These are phyloP conservation scores for Solanum pinnatisectum DNA, from an alignment of 257 asterid species.

Conservation along the genomic window DNA sequence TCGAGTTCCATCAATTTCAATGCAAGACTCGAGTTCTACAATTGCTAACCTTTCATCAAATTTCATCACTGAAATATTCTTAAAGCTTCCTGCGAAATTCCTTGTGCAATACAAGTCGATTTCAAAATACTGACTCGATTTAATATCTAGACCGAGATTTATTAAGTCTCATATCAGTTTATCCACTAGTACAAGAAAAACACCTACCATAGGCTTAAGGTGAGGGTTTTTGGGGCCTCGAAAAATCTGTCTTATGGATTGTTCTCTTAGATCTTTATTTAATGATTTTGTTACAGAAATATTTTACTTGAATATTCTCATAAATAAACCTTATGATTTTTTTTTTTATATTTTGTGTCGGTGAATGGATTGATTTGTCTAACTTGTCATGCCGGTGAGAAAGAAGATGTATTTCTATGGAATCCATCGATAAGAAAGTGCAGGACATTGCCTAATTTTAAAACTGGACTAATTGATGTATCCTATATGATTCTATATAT, in stretches of 20 bases:
- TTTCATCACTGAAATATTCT: background rate
- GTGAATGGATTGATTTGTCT: too few relatives aligned
- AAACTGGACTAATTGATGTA: too few relatives aligned
- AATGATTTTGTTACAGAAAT: background rate
- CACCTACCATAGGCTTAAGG: background rate
- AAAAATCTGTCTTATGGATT: background rate
- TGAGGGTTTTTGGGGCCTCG: too few relatives aligned
- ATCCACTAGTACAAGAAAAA: background rate
- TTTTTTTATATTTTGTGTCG: too few relatives aligned
- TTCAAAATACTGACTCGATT: background rate
- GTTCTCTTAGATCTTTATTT: background rate
- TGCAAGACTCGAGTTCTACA: too few relatives aligned
- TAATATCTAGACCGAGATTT: background rate
- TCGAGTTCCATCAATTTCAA: background rate
- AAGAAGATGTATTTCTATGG: too few relatives aligned
- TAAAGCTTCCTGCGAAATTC: background rate
- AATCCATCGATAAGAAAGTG: too few relatives aligned
- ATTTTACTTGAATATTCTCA: too few relatives aligned
- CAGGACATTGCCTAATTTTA: too few relatives aligned
- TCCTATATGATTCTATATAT: background rate
- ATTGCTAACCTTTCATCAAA: background rate
- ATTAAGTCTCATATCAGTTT: slow-evolving; percentile 19
- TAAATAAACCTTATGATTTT: too few relatives aligned
- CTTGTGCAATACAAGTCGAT: too few relatives aligned
- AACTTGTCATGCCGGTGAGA: too few relatives aligned